Evolutionary conservation across 129 eudicot species (phyloP).

Genomic region (Smallanthus sonchifolius): DNA sequence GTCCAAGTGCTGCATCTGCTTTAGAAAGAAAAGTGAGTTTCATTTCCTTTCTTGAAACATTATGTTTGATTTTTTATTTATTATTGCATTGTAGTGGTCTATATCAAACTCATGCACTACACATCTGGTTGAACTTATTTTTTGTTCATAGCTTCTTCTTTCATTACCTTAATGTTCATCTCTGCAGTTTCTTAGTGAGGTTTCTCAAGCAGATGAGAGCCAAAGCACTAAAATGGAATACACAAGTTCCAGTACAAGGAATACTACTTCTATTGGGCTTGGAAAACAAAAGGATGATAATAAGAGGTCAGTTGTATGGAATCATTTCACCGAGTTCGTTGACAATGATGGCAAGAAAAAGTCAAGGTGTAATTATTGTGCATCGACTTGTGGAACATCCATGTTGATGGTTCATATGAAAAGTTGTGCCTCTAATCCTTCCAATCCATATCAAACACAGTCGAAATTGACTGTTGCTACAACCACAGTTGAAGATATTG

Average conservation of each 20-base stretch:
- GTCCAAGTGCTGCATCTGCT: background rate
- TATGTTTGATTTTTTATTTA: no score
- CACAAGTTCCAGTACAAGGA: background rate
- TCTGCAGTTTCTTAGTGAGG: background rate
- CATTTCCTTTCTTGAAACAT: no score
- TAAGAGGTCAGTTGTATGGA: constrained; percentile 2
- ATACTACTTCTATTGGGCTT: background rate
- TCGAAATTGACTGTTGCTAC: no score
- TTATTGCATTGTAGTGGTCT: no score
- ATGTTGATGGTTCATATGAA: background rate
- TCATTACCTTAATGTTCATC: no score
- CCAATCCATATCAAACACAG: no score
- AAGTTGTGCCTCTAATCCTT: background rate
- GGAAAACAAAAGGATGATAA: background rate
- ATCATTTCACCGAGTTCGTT: background rate
- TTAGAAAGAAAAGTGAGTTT: no score
- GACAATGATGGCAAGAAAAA: background rate
- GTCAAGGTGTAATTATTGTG: background rate
- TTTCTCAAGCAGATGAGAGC: background rate
- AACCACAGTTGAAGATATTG: no score
- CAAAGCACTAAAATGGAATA: constrained; percentile 1
- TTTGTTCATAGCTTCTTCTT: no score
- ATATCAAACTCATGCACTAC: no score
- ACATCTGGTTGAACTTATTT: no score
- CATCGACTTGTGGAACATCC: background rate